phyloP scores from a whole-genome alignment of 2,329 filamentous ascomycete species.

The Paraphaeosphaeria minitans region DNA sequence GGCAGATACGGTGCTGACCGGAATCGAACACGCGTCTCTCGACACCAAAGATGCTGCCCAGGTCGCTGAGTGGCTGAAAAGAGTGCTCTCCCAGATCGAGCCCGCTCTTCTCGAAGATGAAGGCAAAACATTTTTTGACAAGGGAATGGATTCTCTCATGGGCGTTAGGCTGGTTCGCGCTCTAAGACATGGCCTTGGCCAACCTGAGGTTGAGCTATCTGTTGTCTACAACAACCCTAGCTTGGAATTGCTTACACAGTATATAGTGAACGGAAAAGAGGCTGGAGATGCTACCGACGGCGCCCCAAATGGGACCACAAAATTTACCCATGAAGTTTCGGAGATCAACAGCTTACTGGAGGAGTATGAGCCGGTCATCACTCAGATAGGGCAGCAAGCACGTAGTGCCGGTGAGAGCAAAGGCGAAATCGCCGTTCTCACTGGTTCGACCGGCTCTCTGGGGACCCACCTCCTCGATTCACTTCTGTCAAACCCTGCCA shows the following conservation, averaged over 20 bases:
- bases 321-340: neutral
- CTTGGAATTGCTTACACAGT: conserved; percentile 8
- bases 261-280: neutral
- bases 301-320: neutral
- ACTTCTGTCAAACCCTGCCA: conserved; percentile 18
- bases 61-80: conserved; percentile 11
- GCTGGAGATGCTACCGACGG: neutral
- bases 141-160: conserved; percentile 26
- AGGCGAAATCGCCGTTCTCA: conserved; percentile 24
- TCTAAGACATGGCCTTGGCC: conserved; percentile 17
- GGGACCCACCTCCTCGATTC: conserved; percentile 28
- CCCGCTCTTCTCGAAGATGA: neutral
- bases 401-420: neutral
- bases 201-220: conserved; percentile 9
- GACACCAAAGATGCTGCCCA: conserved; percentile 11
- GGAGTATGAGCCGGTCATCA: conserved; percentile 10
- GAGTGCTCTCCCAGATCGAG: conserved; percentile 6
- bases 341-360: neutral
- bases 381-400: conserved; percentile 1
- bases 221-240: conserved; percentile 14
- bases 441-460: conserved; percentile 32
- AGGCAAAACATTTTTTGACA: conserved; percentile 17
- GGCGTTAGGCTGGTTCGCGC: conserved; percentile 17
- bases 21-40: conserved; percentile 10
- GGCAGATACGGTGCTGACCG: conserved; percentile 10